Evolutionary conservation across 495 filamentous ascomycete genomes (phyloP).

Genomic region (Tuber brumale): DNA sequence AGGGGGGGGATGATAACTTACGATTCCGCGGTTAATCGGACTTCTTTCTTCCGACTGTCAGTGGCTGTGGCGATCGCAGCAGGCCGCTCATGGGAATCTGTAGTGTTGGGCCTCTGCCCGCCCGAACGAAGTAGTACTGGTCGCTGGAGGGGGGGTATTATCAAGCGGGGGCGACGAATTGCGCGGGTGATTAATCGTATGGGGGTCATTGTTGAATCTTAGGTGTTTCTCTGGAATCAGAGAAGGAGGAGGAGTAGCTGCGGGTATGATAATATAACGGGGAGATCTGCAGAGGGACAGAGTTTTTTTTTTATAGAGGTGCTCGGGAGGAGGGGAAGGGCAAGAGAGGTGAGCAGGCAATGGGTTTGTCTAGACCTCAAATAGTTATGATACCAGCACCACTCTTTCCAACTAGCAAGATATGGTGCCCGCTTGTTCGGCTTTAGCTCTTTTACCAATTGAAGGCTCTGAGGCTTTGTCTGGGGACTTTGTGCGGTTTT

Average conservation of each 20-base stretch:
- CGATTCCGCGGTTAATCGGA: constrained; percentile 72
- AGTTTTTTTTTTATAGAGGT: background rate
- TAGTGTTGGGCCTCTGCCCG: constrained; percentile 10
- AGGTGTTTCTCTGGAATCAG: background rate
- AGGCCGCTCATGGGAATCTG: constrained; percentile 17
- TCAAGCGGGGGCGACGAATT: constrained; percentile 5
- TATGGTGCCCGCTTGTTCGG: background rate
- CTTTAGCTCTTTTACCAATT: background rate
- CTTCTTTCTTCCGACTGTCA: constrained; percentile 45
- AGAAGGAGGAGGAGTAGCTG: background rate
- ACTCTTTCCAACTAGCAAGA: background rate
- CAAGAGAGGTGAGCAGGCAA: background rate
- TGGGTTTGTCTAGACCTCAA: background rate
- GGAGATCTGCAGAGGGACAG: background rate
- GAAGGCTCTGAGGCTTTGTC: background rate
- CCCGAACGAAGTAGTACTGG: constrained; percentile 2
- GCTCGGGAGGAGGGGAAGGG: background rate
- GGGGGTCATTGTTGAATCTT: constrained; percentile 22
- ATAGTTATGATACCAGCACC: background rate
- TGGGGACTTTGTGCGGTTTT: background rate
- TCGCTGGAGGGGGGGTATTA: constrained; percentile 3
- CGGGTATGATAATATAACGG: background rate
- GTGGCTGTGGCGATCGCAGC: constrained; percentile 10
- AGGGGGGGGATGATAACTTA: constrained; percentile 41
- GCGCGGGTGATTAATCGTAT: constrained; percentile 24